These are phyloP conservation scores for Penicillium sp. DNA, from an alignment of 2,329 filamentous ascomycete species.

Conservation along the genomic window DNA sequence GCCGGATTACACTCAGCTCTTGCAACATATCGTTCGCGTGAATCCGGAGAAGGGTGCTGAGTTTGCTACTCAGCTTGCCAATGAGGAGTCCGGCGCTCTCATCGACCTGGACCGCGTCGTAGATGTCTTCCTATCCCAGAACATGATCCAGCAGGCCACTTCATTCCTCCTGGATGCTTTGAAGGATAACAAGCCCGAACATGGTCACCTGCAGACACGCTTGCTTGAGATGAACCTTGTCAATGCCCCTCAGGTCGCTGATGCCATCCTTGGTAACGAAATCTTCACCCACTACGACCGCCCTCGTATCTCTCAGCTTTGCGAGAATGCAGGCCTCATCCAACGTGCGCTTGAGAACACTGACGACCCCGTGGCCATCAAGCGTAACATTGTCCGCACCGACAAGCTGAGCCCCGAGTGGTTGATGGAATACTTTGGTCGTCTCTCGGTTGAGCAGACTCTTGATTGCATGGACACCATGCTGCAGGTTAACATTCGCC, in stretches of 20 bases:
- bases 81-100: conserved; percentile 74
- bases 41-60: conserved; percentile 91
- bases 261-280: conserved; percentile 93
- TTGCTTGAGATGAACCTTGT: conserved; percentile 96
- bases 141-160: conserved; percentile 94
- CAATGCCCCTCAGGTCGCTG: conserved; percentile 92
- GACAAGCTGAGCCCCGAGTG: conserved; percentile 86
- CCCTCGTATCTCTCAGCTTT: conserved; percentile 75
- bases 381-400: conserved; percentile 74
- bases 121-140: conserved; percentile 95
- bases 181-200: conserved; percentile 88
- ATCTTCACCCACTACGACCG: conserved; percentile 98
- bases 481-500: conserved; percentile 91
- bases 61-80: conserved; percentile 85
- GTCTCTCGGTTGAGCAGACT: conserved; percentile 88
- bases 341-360: conserved; percentile 90
- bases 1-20: conserved; percentile 85
- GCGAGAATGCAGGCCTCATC: conserved; percentile 80
- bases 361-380: conserved; percentile 79
- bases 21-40: conserved; percentile 83
- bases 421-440: conserved; percentile 85
- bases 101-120: conserved; percentile 91
- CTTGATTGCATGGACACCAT: conserved; percentile 91
- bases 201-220: conserved; percentile 85
- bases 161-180: conserved; percentile 95